phyloP scores from a whole-genome alignment of 2,329 filamentous ascomycete genomes.

The Hypoxylon sp. region DNA sequence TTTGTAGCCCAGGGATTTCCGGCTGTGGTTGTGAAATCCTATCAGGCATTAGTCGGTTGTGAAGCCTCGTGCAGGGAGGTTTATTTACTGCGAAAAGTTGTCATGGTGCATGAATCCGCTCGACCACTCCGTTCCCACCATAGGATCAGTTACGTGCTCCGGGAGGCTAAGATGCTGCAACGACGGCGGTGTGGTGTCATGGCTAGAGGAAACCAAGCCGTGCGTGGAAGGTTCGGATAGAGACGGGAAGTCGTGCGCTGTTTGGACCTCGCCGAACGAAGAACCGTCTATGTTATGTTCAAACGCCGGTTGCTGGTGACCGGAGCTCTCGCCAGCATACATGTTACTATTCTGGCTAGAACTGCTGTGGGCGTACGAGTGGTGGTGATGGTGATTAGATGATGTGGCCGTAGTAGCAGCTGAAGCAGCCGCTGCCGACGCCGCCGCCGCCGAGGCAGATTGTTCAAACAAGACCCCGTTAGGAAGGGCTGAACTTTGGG shows the following conservation, averaged over 20 bases:
- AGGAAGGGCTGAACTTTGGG: conserved; percentile 22
- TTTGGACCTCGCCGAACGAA: conserved; percentile 9
- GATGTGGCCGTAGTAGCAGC: background rate
- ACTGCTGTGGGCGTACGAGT: background rate
- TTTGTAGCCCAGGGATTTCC: background rate
- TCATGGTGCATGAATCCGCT: conserved; percentile 10
- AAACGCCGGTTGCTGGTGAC: conserved; percentile 3
- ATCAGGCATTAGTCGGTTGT: background rate
- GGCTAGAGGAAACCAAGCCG: conserved; percentile 5
- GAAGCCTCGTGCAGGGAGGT: background rate
- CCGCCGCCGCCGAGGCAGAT: conserved; percentile 15
- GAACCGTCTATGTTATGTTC: background rate
- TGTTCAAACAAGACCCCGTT: conserved; percentile 26
- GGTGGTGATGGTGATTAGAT: conserved; percentile 9
- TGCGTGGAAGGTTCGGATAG: conserved; percentile 10
- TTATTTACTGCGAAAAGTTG: conserved; percentile 15
- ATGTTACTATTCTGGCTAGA: background rate
- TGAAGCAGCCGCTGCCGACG: background rate
- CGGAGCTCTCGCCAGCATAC: conserved; percentile 9
- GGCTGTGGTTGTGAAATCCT: background rate
- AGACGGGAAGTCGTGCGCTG: conserved; percentile 9
- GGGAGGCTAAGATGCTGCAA: conserved; percentile 20
- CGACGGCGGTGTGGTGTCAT: conserved; percentile 10
- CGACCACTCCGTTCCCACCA: conserved; percentile 11
- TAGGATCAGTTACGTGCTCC: background rate